A percentile compares a stretch with the other conserved stretches of the same genome.
Evolutionary conservation across 2,329 filamentous ascomycete genomes (phyloP).

Genomic region (Colletotrichum sp.): DNA sequence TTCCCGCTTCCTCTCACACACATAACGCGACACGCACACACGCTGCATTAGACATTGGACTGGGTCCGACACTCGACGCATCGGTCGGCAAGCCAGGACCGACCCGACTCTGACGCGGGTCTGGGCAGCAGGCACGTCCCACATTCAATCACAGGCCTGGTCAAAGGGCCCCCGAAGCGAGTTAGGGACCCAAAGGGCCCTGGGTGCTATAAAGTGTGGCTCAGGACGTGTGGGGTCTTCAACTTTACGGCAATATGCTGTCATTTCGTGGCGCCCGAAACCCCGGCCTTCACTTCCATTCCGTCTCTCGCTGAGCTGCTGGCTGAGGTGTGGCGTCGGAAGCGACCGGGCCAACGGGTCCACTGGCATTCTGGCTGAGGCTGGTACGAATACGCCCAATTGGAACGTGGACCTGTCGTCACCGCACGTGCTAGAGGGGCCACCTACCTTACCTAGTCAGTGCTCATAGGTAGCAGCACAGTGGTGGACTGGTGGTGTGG

Average conservation of each 20-base stretch:
- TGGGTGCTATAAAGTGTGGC: slow-evolving; percentile 2
- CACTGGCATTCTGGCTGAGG: background rate
- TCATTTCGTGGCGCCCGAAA: background rate
- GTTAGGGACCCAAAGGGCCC: background rate
- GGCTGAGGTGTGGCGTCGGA: background rate
- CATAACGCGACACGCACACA: background rate
- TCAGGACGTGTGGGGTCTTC: background rate
- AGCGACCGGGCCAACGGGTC: background rate
- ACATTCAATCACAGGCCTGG: background rate
- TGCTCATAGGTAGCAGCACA: background rate
- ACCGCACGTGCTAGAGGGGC: background rate
- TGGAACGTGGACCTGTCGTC: background rate
- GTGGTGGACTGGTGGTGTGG: background rate
- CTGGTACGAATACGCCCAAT: background rate
- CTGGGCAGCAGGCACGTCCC: slow-evolving; percentile 6
- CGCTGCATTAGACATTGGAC: background rate
- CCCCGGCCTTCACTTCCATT: background rate
- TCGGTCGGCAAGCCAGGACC: slow-evolving; percentile 11
- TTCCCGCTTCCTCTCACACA: background rate
- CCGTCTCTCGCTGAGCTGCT: background rate
- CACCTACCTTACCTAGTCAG: background rate
- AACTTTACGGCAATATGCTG: background rate
- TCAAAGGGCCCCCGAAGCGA: background rate
- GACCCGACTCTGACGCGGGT: slow-evolving; percentile 4
- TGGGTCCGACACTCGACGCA: slow-evolving; percentile 10